Evolutionary conservation across 2,329 filamentous ascomycete species (phyloP), one percentile per base, ranked within the genome.

Genomic region (Diplodia seriata): DNA sequence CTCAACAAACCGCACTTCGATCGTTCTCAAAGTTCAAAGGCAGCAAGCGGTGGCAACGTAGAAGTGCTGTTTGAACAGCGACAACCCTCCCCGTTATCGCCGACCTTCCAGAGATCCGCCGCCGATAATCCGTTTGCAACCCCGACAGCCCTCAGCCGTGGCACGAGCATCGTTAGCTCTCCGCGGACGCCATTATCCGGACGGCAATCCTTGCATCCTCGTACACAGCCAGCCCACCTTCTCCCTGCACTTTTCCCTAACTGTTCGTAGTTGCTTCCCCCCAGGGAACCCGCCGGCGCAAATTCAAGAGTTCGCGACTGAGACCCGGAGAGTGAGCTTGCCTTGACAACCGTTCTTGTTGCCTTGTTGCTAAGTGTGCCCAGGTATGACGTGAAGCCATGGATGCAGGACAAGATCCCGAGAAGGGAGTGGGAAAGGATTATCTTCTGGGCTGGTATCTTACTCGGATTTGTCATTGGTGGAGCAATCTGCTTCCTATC

Each of bases 361-460:
- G 23, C 8, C 20, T 38, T 36, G 62, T 20, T 15, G 29, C 50
- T 65, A 14, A 65, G n/a, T 15, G 8, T 7, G 23, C 66, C 70
- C 38, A 76, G 73, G 29, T 73, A 74, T 15, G 79, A 80, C 69
- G 77, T 79, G 62, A 81, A 81, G 72, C 78, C 80, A 56, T 81
- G 79, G 79, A 74, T 81, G 1, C 68, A 71, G 5, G 70, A 75
- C 72, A 56, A 65, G 51, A 51, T 43, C 15, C 50, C 61, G 59
- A 76, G 75, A 71, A 79, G 73, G 43, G 72, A 73, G 38, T 76
- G 75, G 74, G 78, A 81, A 74, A 76, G 76, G 68, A 69, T 78
- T 70, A 76, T 80, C 66, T 72, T 81, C 43, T 71, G 73, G 55
- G 68, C 55, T 56, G 75, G 77, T 66, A 68, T 78, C 12, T 11